Evolutionary conservation across 1,139 yeast genomes (phyloP), one percentile per base, ranked within the genome.

Genomic region (Saccharomycopsis crataegensis): DNA sequence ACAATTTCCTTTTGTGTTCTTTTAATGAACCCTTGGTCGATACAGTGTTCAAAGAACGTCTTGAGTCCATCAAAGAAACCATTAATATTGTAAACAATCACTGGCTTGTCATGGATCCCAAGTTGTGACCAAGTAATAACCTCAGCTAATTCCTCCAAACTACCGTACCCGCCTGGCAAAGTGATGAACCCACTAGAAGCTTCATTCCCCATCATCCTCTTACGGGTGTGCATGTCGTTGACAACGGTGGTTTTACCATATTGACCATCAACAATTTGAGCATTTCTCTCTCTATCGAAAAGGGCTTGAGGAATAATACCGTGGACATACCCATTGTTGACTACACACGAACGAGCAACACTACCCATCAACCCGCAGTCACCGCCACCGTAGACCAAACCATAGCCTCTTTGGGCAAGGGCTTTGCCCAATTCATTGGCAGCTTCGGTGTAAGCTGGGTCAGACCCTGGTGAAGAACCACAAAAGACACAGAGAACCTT

Each of bases 371-470:
- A 68, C 4, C 95, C 93, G 7, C 22, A 16, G 42, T 57, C 56
- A 17, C 96, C 96, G 46, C 96, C 97, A 37, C 96, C 96, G 63
- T 89, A 89, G 8, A 89, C 95, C 50, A 89, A 72, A 2, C 90
- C 90, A 83, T 89, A 86, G 56, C 77, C 74, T 56, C 74, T 73
- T 34, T 69, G 64, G 17, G 89, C 86, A 59, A 89, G 67, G 33
- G 75, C 64, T 51, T 71, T 61, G 22, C 96, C 96, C 46, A 89
- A 72, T 37, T 73, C 67, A 17, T 71, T 63, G 1, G 96, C 94
- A 38, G 73, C 73, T 5, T 72, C 73, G 14, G 82, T 73, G 63
- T 69, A 86, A 4, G 65, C 62, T 3, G 76, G 72, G 54, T 77
- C 74, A 52, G 69, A 77, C 14, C 96, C 96, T 57, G 80, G 77